Percentiles rank a stretch among this genome's conserved stretches.
These are phyloP conservation scores for Phytophthora capsici DNA, from an alignment of 352 stramenopile genomes.

Conservation along the genomic window DNA sequence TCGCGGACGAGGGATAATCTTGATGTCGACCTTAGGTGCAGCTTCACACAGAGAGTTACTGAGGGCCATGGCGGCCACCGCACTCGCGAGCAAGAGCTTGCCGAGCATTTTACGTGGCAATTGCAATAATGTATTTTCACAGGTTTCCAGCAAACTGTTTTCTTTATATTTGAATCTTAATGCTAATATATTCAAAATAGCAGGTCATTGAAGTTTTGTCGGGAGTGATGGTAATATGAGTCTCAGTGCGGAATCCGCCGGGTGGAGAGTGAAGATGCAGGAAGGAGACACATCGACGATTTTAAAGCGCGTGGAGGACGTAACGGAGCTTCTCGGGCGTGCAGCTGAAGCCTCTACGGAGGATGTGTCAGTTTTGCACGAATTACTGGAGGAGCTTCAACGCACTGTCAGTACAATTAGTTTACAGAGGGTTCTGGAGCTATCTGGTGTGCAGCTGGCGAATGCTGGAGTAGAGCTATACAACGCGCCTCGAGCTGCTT, in stretches of 20 bases:
- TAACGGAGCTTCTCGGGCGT: constrained; percentile 23
- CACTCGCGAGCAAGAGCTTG: constrained; percentile 23
- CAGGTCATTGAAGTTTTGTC: constrained; percentile 24
- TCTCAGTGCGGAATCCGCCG: constrained; percentile 26
- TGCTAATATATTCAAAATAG: not conserved
- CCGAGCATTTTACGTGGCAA: constrained; percentile 28
- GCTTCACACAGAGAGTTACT: constrained; percentile 37
- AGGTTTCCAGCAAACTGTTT: not conserved
- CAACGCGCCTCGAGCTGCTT: constrained; percentile 56
- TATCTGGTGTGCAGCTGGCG: constrained; percentile 51
- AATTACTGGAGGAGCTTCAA: constrained; percentile 43
- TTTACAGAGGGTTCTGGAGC: constrained; percentile 35
- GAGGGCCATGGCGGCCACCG: constrained; percentile 28
- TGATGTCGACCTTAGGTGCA: constrained; percentile 68
- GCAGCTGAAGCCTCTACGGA: constrained; percentile 5
- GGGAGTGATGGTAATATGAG: constrained; percentile 39
- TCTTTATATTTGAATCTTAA: not conserved
- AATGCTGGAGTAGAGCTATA: constrained; percentile 72
- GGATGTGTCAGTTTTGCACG: constrained; percentile 10
- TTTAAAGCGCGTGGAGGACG: constrained; percentile 24
- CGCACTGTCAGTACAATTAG: constrained; percentile 23
- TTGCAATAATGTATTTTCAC: constrained; percentile 13
- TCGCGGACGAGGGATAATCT: constrained; percentile 49
- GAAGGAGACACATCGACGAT: constrained; percentile 25
- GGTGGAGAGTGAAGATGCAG: constrained; percentile 15